Evolutionary conservation across 2,329 filamentous ascomycete genomes (phyloP), one percentile per base, ranked within the genome.

Genomic region (Diaporthe batatas): DNA sequence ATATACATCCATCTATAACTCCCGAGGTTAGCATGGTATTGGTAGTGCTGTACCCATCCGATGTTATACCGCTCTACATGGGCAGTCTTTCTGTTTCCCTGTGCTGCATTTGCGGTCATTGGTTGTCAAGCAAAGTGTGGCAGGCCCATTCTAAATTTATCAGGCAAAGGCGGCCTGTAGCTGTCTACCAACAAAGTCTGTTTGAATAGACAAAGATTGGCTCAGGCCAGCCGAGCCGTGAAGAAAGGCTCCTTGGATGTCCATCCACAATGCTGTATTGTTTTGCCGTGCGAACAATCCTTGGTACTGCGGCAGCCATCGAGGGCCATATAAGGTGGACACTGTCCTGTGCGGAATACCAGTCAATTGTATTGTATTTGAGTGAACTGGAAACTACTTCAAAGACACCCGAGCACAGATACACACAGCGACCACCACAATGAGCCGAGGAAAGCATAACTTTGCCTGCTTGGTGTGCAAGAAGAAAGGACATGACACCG

Each of bases 1-100:
- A 73, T 74, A 72, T 69, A 69, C 67, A 74, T 44, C 64, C 67
- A 74, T 51, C 64, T 54, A 59, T 58, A 53, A 73, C 54, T 72
- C n/a, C 36, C 44, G 14, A 49, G 7, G 7, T n/a, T n/a, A 29
- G 23, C 21, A 36, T 49, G 12, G 23, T 47, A 16, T 51, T 51
- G 23, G 11, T 11, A 59, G 12, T 36, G 44, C 7, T 57, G 44
- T 44, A 34, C 25, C 12, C 16, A n/a, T 51, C 18, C 7, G 42
- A 12, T 36, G 32, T 36, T 12, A 18, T 4, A 36, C n/a, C 36
- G 21, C 11, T 65, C 44, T 6, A 14, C 29, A 16, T 39, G 6
- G 21, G 16, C 51, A 32, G 58, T 32, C 14, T 21, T 21, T 21
- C 32, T 6, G 54, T 39, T 23, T 21, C 29, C 32, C 53, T 21